Evolutionary conservation across 2,329 filamentous ascomycete genomes (phyloP), one percentile per base, ranked within the genome.

Genomic region (Ophiosphaerella narmari): DNA sequence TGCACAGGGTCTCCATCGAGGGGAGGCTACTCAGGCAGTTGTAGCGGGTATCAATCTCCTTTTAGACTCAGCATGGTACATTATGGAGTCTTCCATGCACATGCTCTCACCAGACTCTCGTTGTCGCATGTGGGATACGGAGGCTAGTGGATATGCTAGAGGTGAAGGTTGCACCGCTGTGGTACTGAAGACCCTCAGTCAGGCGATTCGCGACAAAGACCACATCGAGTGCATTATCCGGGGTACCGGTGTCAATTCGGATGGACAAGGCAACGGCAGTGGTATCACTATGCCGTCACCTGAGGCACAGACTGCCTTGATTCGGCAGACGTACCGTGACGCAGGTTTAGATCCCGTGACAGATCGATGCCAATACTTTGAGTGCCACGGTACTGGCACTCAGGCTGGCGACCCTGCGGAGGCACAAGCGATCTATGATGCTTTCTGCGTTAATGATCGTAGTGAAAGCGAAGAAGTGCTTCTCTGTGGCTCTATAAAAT

Each of bases 191-290:
- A 21, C 18, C 2, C 18, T 21, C 18, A 67, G 62, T 5, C 63
- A 74, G 1, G 84, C 84, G 0, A 47, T 85, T 4, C 64, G 50
- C 0, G 75, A 80, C 56, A 74, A 74, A 1, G 78, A 81, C 51
- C 57, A 71, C 4, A 76, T 82, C 24, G 71, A 77, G 31, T 71
- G 71, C 36, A 57, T 75, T 5, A 65, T 76, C 13, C 62, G 67
- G 0, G 71, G 66, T 24, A 74, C 70, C 1, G 70, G 65, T 4
- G 48, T 68, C 4, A 75, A 74, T 29, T 63, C 67, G 16, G 75
- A 78, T 41, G 77, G 77, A 1, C 54, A 53, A 1, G 76, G 69
- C 0, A 50, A 59, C 2, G 74, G 75, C 3, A 70, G 18, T 21
- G 18, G 18, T 21, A 21, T 80, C 9, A 77, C 75, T 1, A 58